Conservation (phyloP, 345 rosid species). For the Jatropha curcas region DNA sequence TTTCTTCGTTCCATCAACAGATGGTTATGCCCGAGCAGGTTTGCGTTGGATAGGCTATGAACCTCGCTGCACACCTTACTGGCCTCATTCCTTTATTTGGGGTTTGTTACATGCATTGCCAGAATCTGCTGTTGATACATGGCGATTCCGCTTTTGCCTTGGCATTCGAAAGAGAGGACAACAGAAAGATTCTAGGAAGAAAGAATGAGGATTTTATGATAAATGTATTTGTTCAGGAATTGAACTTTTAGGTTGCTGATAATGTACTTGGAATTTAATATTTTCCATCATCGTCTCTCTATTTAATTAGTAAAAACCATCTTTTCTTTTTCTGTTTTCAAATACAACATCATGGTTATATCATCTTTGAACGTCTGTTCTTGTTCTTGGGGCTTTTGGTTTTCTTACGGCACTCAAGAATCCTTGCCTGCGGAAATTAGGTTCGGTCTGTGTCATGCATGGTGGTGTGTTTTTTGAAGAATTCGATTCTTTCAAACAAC, state of each 20-base stretch:
- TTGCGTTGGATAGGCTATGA: conserved; percentile 67
- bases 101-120: conserved; percentile 46
- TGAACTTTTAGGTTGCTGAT: not conserved
- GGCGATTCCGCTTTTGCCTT: conserved; percentile 50
- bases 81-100: conserved; percentile 80
- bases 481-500: not conserved
- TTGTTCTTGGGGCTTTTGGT: not conserved
- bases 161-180: conserved; percentile 62
- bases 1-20: conserved; percentile 69
- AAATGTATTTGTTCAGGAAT: conserved; percentile 5
- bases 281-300: not conserved
- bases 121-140: conserved; percentile 49
- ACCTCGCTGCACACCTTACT: conserved; percentile 75
- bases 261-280: not conserved
- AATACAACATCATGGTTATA: not conserved
- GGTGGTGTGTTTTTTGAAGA: not conserved
- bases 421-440: not conserved
- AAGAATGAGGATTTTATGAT: conserved; percentile 34
- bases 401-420: not conserved
- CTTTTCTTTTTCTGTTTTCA: too few relatives aligned
- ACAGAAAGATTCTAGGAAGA: conserved; percentile 68
- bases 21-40: conserved; percentile 65
- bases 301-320: too few relatives aligned
- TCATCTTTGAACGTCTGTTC: not conserved
- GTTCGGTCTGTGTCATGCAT: not conserved